These are phyloP conservation scores for Ophiosphaerella herpotricha DNA, from an alignment of 2,329 filamentous ascomycete genomes.

Conservation along the genomic window DNA sequence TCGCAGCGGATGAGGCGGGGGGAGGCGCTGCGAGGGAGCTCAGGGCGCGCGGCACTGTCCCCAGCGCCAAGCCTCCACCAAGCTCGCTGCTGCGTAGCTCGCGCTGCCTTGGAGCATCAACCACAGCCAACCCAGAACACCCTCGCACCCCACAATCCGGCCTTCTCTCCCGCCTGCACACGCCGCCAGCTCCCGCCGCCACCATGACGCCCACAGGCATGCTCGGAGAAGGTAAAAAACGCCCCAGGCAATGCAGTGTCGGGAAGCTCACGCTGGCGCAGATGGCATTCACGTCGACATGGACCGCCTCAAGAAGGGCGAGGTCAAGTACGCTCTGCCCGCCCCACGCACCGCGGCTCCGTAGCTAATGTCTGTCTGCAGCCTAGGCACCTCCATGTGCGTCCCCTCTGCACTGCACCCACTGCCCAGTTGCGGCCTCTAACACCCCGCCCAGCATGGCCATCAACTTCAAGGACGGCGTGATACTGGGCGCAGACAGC, in stretches of 20 bases:
- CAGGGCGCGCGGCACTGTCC: not conserved
- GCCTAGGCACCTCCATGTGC: conserved; percentile 96
- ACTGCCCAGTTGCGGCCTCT: conserved; percentile 19
- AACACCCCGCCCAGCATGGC: conserved; percentile 73
- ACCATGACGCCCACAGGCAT: conserved; percentile 44
- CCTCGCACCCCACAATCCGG: not conserved
- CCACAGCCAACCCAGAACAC: not conserved
- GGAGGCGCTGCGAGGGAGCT: not conserved
- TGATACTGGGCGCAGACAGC: conserved; percentile 96
- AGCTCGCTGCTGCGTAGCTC: conserved; percentile 14
- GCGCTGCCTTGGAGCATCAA: conserved; percentile 14
- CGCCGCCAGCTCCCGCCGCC: conserved; percentile 7
- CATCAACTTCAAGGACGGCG: conserved; percentile 97
- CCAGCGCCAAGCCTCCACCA: conserved; percentile 18
- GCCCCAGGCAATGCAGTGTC: conserved; percentile 5
- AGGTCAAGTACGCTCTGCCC: conserved; percentile 83
- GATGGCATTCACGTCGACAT: conserved; percentile 99
- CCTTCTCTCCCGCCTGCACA: conserved; percentile 1
- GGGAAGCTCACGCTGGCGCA: conserved; percentile 50
- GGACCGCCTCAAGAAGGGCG: conserved; percentile 97
- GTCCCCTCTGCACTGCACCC: conserved; percentile 40
- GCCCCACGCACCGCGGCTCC: too few relatives aligned
- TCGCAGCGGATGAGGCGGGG: conserved; percentile 17
- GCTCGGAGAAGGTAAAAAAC: conserved; percentile 46
- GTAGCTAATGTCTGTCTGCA: conserved; percentile 45